Base-by-base conservation (phyloP, 257 asterid species). In the Salvia miltiorrhiza region DNA sequence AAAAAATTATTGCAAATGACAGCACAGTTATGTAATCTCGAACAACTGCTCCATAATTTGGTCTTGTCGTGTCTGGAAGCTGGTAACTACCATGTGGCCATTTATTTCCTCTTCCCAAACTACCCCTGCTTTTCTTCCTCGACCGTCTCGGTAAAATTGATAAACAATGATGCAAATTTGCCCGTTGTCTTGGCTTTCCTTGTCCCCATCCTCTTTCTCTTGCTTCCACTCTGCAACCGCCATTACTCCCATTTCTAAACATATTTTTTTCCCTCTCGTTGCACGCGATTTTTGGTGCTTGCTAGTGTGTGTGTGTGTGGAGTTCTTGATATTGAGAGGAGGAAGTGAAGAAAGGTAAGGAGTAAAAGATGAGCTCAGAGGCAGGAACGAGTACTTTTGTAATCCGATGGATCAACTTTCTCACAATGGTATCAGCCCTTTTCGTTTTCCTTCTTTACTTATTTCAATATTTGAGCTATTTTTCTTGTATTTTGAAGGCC, bases 331-430 rank as follows among this genome's bases (percentile, higher is more conserved):
- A 13, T 26, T 55, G 44, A 45, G 41, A 14, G 17, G 17, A 67
- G 19, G 39, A 26, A 45, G 58, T 17, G 37, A 17, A 68, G 24
- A 2, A n/a, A 20, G 65, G 50, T 35, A 13, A 60, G 63, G 52
- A 63, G 35, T 3, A 41, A 35, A 41, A 41, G 35, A 88, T 88
- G 97, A 79, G 85, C 40, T 79, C 94, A 39, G 91, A 81, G 74
- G 70, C 85, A 52, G 90, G 88, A 57, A 85, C 91, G 30, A 90
- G 98, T 79, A 93, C 90, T 80, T 93, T 93, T 64, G 81, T 90
- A 61, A 84, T 93, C 71, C 84, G 91, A 76, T 93, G 97, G 92
- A 77, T 90, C 76, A 93, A 93, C 76, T 90, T 93, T 72, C 84
- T 93, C 9, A 93, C 96, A 14, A 81, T 90, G 82, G 98, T 93